Evolutionary conservation across 2,329 filamentous ascomycete genomes (phyloP), one percentile per base, ranked within the genome.

Genomic region (Nemania sp.): DNA sequence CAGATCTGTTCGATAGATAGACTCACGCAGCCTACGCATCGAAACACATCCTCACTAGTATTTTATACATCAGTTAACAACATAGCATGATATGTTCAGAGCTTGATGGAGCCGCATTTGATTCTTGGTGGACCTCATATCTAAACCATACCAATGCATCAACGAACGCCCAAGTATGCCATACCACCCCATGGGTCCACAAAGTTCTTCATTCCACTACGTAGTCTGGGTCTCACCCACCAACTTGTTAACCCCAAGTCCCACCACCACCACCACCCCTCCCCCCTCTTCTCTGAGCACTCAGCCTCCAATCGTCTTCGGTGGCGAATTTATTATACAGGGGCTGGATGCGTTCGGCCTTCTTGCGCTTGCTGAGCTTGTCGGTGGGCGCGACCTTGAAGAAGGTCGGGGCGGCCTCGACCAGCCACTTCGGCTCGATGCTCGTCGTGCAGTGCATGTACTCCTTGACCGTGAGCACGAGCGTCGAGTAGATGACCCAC

Each of bases 341-440:
- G 37, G 94, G 94, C 77, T 96, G 90, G 50, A 99, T 97, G 52
- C 93, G 81, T 79, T 99, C 94, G 0, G 90, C 90, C 78, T 90
- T 88, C 82, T 95, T 94, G 67, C 94, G 78, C 80, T 96, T 97
- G 61, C 88, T 93, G 66, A 99, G 73, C 51, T 84, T 80, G 69
- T 97, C 91, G 30, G 88, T 93, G 0, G 90, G 86, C 15, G 94
- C 93, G 4, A 97, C 91, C 80, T 96, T 96, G 84, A 97, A 99
- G 77, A 97, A 99, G 0, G 91, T 97, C 8, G 95, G 94, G n/a
- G 95, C 94, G 11, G 92, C 93, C 66, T 97, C 92, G 1, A 97
- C 91, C 19, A 99, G 81, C 85, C 85, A 88, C 68, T 96, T 96
- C 7, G 94, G 93, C 74, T 99, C 94, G 66, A 99, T 97, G 3